phyloP scores from a whole-genome alignment of 768 basidiomycete species.

The Boletus sp. region DNA sequence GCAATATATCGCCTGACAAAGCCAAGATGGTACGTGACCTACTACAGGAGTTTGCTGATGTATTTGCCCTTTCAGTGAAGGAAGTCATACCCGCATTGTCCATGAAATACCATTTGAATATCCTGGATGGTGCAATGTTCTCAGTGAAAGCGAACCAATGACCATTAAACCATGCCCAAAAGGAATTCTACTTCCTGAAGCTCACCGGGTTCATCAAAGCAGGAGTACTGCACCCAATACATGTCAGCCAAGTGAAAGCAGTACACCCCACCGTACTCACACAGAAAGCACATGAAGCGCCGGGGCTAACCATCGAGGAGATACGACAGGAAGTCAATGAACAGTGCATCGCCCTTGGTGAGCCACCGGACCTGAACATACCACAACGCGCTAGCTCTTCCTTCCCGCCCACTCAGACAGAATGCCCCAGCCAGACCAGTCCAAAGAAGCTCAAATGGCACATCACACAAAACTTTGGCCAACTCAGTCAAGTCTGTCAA shows the following conservation, averaged over 20 bases:
- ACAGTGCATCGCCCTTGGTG: neutral
- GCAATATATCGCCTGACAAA: rapidly evolving
- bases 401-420: neutral
- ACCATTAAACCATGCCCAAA: neutral
- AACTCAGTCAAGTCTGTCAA: slow-evolving; percentile 27
- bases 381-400: neutral
- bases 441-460: neutral
- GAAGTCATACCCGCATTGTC: neutral
- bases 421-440: rapidly evolving
- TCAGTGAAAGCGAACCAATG: neutral
- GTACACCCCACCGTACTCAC: neutral
- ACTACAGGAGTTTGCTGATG: neutral
- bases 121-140: neutral
- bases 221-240: neutral
- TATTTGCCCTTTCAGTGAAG: neutral
- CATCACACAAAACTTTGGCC: slow-evolving; percentile 4
- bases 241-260: neutral
- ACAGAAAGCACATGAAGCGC: neutral
- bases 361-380: neutral
- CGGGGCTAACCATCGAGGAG: neutral
- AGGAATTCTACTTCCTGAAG: neutral
- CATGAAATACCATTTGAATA: neutral
- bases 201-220: neutral
- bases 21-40: neutral
- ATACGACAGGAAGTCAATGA: neutral